These are phyloP conservation scores for Paramarasmius palmivorus DNA, from an alignment of 1,284 basidiomycete species.

Conservation along the genomic window DNA sequence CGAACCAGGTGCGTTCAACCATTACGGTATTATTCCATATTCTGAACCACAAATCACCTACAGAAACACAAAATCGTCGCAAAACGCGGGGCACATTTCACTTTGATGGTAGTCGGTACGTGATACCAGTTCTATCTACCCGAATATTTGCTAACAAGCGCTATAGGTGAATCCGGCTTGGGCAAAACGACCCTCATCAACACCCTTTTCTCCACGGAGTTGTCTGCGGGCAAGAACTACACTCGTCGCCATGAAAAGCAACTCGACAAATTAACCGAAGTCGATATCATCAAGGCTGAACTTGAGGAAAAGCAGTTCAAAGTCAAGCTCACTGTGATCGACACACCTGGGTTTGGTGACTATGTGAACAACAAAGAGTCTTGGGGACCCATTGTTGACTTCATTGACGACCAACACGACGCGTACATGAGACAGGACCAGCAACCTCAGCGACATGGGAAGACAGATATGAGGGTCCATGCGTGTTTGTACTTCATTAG, in stretches of 20 bases:
- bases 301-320: conserved; percentile 99
- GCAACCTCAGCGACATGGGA: conserved; percentile 91
- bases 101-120: conserved; percentile 98
- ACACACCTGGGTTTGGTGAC: conserved; percentile 98
- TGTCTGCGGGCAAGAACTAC: conserved; percentile 93
- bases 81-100: conserved; percentile 96
- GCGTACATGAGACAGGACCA: conserved; percentile 99
- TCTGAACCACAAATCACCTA: conserved; percentile 18
- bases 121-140: conserved; percentile 22
- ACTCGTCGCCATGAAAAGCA: conserved; percentile 90
- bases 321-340: conserved; percentile 98
- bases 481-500: conserved; percentile 98
- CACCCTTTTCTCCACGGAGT: conserved; percentile 98
- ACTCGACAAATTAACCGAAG: conserved; percentile 98
- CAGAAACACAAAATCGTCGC: conserved; percentile 96
- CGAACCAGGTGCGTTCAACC: conserved; percentile 87
- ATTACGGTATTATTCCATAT: conserved; percentile 1
- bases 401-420: conserved; percentile 99
- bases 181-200: conserved; percentile 98
- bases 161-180: conserved; percentile 91
- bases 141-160: conserved; percentile 1
- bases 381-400: conserved; percentile 98
- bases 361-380: conserved; percentile 99
- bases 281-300: conserved; percentile 95
- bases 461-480: conserved; percentile 95